A percentile compares a stretch with the other conserved stretches of the same genome.
Conservation (phyloP, 2,329 filamentous ascomycete genomes). For the Thermomyces lanuginosus region DNA sequence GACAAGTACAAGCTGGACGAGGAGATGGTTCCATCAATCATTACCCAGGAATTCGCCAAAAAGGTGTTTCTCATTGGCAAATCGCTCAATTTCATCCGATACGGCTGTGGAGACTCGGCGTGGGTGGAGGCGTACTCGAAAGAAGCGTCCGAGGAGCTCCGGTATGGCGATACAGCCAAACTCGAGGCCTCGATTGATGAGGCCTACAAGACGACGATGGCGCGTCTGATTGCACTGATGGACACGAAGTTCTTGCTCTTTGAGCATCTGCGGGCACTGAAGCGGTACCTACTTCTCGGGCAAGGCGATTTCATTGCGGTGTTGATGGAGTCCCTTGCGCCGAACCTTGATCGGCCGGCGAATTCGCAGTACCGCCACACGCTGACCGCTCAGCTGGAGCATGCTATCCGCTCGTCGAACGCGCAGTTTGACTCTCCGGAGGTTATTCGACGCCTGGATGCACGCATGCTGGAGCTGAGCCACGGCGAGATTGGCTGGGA, state of each 20-base stretch:
- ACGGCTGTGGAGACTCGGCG: constrained; percentile 79
- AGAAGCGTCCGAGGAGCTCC: constrained; percentile 74
- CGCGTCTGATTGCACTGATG: constrained; percentile 83
- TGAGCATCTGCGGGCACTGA: constrained; percentile 77
- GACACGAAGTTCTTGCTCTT: constrained; percentile 88
- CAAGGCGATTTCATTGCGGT: constrained; percentile 95
- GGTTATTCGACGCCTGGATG: constrained; percentile 77
- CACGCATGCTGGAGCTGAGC: constrained; percentile 92
- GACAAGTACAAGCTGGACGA: constrained; percentile 84
- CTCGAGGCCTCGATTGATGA: constrained; percentile 89
- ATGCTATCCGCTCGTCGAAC: constrained; percentile 91
- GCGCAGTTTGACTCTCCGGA: constrained; percentile 90
- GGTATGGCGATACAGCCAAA: constrained; percentile 82
- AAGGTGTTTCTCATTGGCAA: constrained; percentile 97
- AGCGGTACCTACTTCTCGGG: constrained; percentile 84
- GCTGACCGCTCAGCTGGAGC: constrained; percentile 90
- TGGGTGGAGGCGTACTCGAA: constrained; percentile 97
- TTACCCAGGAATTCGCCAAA: constrained; percentile 81
- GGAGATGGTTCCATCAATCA: constrained; percentile 81
- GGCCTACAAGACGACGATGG: constrained; percentile 97
- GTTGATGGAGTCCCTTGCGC: constrained; percentile 87
- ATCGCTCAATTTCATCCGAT: constrained; percentile 92
- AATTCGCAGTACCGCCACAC: constrained; percentile 94
- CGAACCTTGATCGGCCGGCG: constrained; percentile 87
- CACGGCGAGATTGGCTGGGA: constrained; percentile 98